Conservation (phyloP, 2,329 filamentous ascomycete genomes). For the Dactylellina haptotyla region DNA sequence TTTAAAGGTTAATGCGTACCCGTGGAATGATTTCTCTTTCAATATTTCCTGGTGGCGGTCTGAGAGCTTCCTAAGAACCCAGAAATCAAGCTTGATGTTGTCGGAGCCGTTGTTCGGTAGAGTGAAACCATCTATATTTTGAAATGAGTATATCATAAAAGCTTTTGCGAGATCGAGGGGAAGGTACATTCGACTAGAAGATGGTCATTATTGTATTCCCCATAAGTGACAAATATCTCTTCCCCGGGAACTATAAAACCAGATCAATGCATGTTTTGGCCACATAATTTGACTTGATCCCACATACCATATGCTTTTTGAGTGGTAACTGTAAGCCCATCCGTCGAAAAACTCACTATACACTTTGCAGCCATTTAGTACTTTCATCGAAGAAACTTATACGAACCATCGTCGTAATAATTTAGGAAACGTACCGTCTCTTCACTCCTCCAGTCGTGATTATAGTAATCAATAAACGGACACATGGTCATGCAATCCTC, state of each 20-base stretch:
- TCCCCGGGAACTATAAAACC: constrained; percentile 60
- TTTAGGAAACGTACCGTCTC: constrained; percentile 22
- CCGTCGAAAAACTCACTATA: constrained; percentile 33
- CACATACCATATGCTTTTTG: constrained; percentile 40
- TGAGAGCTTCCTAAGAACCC: constrained; percentile 29
- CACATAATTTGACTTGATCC: not conserved
- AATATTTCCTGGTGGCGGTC: constrained; percentile 20
- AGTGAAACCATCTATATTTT: constrained; percentile 35
- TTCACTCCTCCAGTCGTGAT: constrained; percentile 52
- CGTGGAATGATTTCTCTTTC: constrained; percentile 31
- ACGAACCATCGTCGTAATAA: too few relatives aligned
- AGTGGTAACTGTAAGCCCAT: constrained; percentile 39
- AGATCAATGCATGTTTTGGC: not conserved
- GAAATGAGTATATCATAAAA: not conserved
- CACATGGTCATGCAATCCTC: constrained; percentile 58
- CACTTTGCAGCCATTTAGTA: too few relatives aligned
- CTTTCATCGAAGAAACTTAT: too few relatives aligned
- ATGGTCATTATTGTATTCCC: constrained; percentile 76
- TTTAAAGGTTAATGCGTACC: constrained; percentile 37
- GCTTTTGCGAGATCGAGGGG: not conserved
- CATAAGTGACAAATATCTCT: constrained; percentile 77
- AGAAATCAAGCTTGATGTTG: constrained; percentile 37
- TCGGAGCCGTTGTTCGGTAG: constrained; percentile 35
- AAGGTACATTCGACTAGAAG: constrained; percentile 71
- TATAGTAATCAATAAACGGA: constrained; percentile 59